Evolutionary conservation across 495 filamentous ascomycete genomes (phyloP), one percentile per base, ranked within the genome.

Genomic region (Tuber brumale): DNA sequence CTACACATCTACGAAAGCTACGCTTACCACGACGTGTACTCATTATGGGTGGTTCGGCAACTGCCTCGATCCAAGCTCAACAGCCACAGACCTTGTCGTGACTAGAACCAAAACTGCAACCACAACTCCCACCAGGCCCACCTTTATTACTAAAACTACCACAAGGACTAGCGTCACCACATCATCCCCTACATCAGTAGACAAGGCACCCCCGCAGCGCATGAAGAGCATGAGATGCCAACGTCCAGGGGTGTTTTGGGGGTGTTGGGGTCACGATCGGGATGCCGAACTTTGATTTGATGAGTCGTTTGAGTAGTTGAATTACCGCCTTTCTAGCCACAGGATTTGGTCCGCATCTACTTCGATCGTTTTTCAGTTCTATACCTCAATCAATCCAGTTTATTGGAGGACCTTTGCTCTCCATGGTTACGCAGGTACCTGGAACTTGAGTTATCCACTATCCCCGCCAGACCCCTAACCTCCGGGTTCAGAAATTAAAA

Each of bases 41-140:
- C 87, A 85, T 8, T 89, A 89, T 18, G 89, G 89, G 7, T 84
- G 86, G 75, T 89, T 90, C 81, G 89, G 88, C 84, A 88, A 89
- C 43, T 90, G 89, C 80, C 78, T 85, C 31, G 89, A 92, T 72
- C 76, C 81, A 43, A 85, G 84, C 8, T 83, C 82, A 41, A 83
- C 85, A n/a, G 83, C 42, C 75, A 79, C 70, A 81, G 77, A n/a
- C 31, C 69, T n/a, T 6, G n/a, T 16, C 41, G 8, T 37, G 18
- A 57, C 37, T 23, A 74, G 70, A 27, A 80, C 70, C 57, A 73
- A 75, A 43, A 66, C 79, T 27, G 71, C 76, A 69, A 77, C 88
- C 6, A 84, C 84, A 35, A 85, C 85, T 4, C 81, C 81, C n/a
- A 84, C 80, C 1, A 84, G 79, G 46, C 84, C 84, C 6, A 81